phyloP scores from a whole-genome alignment of 192 early-diverging fungal species.

The Umbelopsis isabellina region DNA sequence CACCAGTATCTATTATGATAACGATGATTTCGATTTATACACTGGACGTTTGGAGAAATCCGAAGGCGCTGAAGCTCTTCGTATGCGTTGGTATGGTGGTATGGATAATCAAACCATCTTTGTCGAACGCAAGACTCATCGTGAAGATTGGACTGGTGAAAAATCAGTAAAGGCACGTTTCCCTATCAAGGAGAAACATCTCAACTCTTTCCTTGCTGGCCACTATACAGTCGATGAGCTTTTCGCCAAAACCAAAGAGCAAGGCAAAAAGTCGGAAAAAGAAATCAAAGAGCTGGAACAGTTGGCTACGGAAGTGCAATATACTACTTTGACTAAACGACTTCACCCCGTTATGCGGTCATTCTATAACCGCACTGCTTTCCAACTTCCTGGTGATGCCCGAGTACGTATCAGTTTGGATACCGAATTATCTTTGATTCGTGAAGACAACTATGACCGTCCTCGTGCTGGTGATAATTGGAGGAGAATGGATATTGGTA shows the following conservation, averaged over 20 bases:
- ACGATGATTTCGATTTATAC: slow-evolving; percentile 93
- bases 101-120: slow-evolving; percentile 88
- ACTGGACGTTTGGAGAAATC: slow-evolving; percentile 88
- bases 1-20: slow-evolving; percentile 96
- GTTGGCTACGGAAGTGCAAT: slow-evolving; percentile 78
- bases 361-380: slow-evolving; percentile 98
- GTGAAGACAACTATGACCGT: slow-evolving; percentile 87
- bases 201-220: slow-evolving; percentile 87
- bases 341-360: slow-evolving; percentile 88
- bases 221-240: slow-evolving; percentile 76
- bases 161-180: slow-evolving; percentile 94
- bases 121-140: slow-evolving; percentile 97
- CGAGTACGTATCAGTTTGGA: slow-evolving; percentile 98
- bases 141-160: slow-evolving; percentile 97
- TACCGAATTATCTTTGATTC: slow-evolving; percentile 94
- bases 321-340: slow-evolving; percentile 69
- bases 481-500: slow-evolving; percentile 92
- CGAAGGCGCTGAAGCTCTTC: slow-evolving; percentile 92
- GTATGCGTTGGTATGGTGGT: slow-evolving; percentile 96
- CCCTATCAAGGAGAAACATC: slow-evolving; percentile 93
- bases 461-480: slow-evolving; percentile 86
- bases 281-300: slow-evolving; percentile 77
- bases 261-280: slow-evolving; percentile 81
- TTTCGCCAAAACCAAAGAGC: slow-evolving; percentile 80
- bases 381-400: slow-evolving; percentile 98